These are phyloP conservation scores for Calonectria crousiana DNA, from an alignment of 2,329 filamentous ascomycete species.

Conservation along the genomic window DNA sequence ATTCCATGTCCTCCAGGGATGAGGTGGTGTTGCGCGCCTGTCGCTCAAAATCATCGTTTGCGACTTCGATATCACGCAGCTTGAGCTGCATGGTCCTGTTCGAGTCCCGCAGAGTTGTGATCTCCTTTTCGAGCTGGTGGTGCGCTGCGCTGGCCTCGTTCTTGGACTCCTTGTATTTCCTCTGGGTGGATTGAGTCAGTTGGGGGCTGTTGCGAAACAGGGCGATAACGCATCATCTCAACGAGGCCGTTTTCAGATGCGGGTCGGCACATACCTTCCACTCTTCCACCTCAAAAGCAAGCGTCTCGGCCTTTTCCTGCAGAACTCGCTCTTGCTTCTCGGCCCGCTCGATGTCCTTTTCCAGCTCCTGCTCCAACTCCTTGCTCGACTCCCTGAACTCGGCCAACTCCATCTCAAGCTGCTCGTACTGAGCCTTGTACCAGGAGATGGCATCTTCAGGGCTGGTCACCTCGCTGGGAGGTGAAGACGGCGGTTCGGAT, in stretches of 20 bases:
- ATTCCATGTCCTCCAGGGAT: conserved; percentile 95
- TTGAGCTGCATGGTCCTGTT: conserved; percentile 86
- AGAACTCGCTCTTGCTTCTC: conserved; percentile 91
- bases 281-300: conserved; percentile 93
- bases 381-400: conserved; percentile 96
- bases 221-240: not conserved
- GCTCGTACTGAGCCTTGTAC: conserved; percentile 97
- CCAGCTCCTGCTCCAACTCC: conserved; percentile 92
- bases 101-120: conserved; percentile 87
- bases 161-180: conserved; percentile 97
- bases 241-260: conserved; percentile 1
- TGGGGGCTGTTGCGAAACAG: conserved; percentile 7
- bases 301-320: conserved; percentile 86
- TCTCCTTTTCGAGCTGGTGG: conserved; percentile 91
- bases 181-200: conserved; percentile 61
- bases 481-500: conserved; percentile 71
- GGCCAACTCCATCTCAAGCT: conserved; percentile 88
- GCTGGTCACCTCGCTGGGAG: conserved; percentile 65
- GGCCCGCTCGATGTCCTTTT: conserved; percentile 94
- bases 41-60: conserved; percentile 97
- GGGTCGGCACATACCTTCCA: conserved; percentile 82
- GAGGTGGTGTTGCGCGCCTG: conserved; percentile 96
- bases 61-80: conserved; percentile 94
- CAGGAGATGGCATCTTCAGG: conserved; percentile 85
- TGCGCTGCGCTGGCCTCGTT: conserved; percentile 87